Conservation (phyloP, 495 filamentous ascomycete species). For the Trypethelium eluteriae region DNA sequence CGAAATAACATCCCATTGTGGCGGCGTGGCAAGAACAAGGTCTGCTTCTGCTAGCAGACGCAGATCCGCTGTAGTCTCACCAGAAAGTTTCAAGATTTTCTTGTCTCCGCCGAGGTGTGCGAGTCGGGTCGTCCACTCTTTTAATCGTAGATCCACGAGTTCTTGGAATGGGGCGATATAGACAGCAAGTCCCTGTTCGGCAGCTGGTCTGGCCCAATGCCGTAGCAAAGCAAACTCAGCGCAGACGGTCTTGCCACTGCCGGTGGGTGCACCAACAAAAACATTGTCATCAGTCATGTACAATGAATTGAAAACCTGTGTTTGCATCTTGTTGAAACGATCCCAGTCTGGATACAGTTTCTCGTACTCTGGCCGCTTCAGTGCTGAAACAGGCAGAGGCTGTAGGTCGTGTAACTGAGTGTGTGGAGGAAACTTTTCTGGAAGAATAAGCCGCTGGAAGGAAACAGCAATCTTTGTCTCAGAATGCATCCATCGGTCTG, state of each 20-base stretch:
- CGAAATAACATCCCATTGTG: constrained; percentile 93
- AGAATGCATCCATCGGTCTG: constrained; percentile 96
- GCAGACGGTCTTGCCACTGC: constrained; percentile 93
- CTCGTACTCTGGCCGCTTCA: constrained; percentile 79
- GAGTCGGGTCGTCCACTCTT: constrained; percentile 78
- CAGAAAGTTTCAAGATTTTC: constrained; percentile 85
- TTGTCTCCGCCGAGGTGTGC: constrained; percentile 70
- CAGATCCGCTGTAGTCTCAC: constrained; percentile 85
- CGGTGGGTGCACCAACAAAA: constrained; percentile 80
- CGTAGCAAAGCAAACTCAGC: constrained; percentile 87
- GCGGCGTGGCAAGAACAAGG: constrained; percentile 83
- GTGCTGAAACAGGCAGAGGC: constrained; percentile 73
- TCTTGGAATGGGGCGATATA: constrained; percentile 97
- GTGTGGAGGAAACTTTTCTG: constrained; percentile 91
- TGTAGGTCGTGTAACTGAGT: constrained; percentile 87
- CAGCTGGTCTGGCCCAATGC: constrained; percentile 62
- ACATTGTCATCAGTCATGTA: constrained; percentile 88
- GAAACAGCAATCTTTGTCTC: constrained; percentile 89
- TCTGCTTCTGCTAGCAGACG: constrained; percentile 83
- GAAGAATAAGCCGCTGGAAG: constrained; percentile 88
- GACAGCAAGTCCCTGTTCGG: constrained; percentile 66
- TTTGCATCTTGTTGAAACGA: constrained; percentile 95
- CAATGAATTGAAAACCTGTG: constrained; percentile 89
- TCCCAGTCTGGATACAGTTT: constrained; percentile 77
- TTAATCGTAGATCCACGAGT: constrained; percentile 68